These are phyloP conservation scores for Hymenoscyphus linearis DNA, from an alignment of 2,329 filamentous ascomycete species.

Conservation along the genomic window DNA sequence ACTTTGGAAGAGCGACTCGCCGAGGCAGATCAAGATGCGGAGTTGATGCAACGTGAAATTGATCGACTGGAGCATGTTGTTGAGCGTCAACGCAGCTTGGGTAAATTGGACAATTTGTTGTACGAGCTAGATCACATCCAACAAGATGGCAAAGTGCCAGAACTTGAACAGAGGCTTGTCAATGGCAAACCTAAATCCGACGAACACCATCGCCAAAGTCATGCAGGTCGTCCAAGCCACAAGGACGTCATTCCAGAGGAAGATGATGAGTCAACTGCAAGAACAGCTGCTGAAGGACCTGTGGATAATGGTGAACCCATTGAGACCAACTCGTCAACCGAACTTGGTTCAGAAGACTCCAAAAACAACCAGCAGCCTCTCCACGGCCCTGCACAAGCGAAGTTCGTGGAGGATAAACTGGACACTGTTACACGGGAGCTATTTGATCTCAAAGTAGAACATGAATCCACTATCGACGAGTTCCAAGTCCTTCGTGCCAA, in stretches of 20 bases:
- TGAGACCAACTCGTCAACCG: slow-evolving; percentile 32
- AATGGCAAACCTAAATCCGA: slow-evolving; percentile 43
- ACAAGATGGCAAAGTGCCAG: slow-evolving; percentile 45
- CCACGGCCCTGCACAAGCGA: slow-evolving; percentile 72
- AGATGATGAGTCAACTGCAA: slow-evolving; percentile 23
- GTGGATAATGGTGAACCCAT: slow-evolving; percentile 32
- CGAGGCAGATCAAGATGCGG: slow-evolving; percentile 91
- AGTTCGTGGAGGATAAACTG: slow-evolving; percentile 86
- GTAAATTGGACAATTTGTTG: slow-evolving; percentile 87
- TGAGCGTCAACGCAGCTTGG: slow-evolving; percentile 89
- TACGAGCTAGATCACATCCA: slow-evolving; percentile 82
- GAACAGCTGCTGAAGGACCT: slow-evolving; percentile 30
- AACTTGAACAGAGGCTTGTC: slow-evolving; percentile 29
- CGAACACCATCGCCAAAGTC: slow-evolving; percentile 51
- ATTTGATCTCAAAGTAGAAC: slow-evolving; percentile 82
- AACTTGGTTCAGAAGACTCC: slow-evolving; percentile 29
- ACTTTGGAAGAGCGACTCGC: slow-evolving; percentile 92
- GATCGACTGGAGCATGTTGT: slow-evolving; percentile 91
- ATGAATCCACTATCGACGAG: slow-evolving; percentile 77
- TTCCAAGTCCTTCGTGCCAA: slow-evolving; percentile 78
- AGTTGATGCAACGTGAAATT: slow-evolving; percentile 95
- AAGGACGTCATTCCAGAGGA: slow-evolving; percentile 45
- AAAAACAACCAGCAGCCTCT: slow-evolving; percentile 32
- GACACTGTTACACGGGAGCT: slow-evolving; percentile 89
- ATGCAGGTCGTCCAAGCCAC: slow-evolving; percentile 48